Evolutionary conservation across 441 rosid genomes (phyloP).

Genomic region (Erodium moschatum): DNA sequence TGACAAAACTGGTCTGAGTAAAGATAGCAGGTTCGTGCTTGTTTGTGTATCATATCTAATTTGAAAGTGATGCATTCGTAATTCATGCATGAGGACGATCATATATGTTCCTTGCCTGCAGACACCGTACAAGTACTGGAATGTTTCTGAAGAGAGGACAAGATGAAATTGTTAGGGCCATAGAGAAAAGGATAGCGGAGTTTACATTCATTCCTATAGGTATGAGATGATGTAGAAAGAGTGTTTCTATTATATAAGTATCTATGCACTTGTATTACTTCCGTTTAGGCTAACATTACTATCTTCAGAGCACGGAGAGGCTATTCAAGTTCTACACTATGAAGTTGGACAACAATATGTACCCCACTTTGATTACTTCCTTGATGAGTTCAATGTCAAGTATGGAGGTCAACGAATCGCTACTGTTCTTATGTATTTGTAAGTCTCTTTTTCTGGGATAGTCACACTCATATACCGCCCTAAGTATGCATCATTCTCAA

Average conservation of each 20-base stretch:
- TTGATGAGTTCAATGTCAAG: conserved; percentile 63
- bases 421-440: conserved; percentile 92
- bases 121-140: conserved; percentile 88
- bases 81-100: conserved; percentile 10
- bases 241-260: not conserved
- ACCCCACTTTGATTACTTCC: conserved; percentile 84
- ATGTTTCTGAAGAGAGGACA: conserved; percentile 66
- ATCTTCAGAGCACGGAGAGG: conserved; percentile 79
- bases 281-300: conserved; percentile 15
- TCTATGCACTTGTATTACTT: not conserved
- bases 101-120: conserved; percentile 24
- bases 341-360: conserved; percentile 84
- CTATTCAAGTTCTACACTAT: conserved; percentile 80
- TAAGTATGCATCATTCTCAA: too few species aligned
- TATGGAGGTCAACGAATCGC: conserved; percentile 94
- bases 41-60: not conserved
- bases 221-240: conserved; percentile 22
- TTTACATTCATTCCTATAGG: conserved; percentile 79
- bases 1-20: conserved; percentile 52
- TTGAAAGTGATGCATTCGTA: too few species aligned
- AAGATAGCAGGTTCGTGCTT: conserved; percentile 47
- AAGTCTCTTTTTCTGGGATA: conserved; percentile 22
- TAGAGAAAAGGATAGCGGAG: conserved; percentile 85
- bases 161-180: conserved; percentile 52
- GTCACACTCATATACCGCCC: too few species aligned